Evolutionary conservation across 2,329 filamentous ascomycete species (phyloP).

Genomic region (Cytospora chrysosperma): DNA sequence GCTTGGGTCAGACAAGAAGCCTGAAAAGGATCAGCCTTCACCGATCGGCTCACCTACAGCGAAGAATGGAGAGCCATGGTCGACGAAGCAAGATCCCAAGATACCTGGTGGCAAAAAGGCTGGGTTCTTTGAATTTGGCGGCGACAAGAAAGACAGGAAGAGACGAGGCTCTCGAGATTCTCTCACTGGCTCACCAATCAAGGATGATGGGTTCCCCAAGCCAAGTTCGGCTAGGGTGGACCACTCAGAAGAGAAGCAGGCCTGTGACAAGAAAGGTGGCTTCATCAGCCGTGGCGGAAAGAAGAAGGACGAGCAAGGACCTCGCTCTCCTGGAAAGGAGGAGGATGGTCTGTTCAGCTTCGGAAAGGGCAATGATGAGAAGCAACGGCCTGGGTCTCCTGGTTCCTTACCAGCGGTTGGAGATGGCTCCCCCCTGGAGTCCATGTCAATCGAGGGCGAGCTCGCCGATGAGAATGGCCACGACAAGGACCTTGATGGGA

Average conservation of each 20-base stretch:
- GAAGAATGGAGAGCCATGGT: slow-evolving; percentile 1
- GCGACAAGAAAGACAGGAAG: background rate
- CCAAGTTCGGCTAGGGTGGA: background rate
- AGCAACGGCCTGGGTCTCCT: background rate
- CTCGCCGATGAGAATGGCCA: background rate
- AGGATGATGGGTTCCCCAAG: background rate
- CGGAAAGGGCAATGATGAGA: background rate
- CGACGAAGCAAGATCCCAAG: background rate
- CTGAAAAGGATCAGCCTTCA: background rate
- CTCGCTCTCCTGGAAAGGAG: background rate
- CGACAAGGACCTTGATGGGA: background rate
- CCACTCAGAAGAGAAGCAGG: background rate
- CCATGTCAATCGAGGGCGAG: background rate
- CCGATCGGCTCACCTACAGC: background rate
- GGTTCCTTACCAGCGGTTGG: background rate
- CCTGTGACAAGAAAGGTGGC: background rate
- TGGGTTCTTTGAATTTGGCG: background rate
- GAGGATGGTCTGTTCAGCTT: background rate
- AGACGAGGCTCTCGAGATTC: background rate
- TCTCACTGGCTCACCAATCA: background rate
- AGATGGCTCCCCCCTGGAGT: background rate
- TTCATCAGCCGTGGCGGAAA: background rate
- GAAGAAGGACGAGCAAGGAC: background rate
- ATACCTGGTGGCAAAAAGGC: background rate
- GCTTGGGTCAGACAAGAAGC: background rate